Conservation (phyloP, 306 rosid genomes). For the Rosa multiflora region DNA sequence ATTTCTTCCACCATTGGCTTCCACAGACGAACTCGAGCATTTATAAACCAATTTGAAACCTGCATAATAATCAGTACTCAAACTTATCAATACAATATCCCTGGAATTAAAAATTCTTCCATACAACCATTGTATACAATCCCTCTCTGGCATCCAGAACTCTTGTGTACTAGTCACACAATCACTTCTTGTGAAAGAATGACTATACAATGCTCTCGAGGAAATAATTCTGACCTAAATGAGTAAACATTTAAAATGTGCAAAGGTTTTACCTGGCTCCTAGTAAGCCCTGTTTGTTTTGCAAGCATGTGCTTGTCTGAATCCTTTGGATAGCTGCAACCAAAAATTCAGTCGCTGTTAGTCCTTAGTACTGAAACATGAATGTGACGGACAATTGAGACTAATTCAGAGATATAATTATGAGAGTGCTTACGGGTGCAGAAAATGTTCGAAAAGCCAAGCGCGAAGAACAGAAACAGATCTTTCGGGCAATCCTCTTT, state of each 20-base stretch:
- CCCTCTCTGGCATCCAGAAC: not conserved
- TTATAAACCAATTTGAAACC: constrained; percentile 99
- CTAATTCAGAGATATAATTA: not conserved
- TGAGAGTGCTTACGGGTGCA: constrained; percentile 76
- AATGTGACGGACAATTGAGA: constrained; percentile 2
- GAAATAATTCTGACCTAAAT: not conserved
- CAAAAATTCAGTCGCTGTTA: constrained; percentile 20
- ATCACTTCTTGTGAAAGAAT: not conserved
- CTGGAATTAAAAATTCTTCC: not conserved
- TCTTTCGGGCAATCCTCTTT: constrained; percentile 91
- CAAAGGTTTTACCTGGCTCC: constrained; percentile 72
- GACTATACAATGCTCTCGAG: not conserved
- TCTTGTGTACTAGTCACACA: not conserved
- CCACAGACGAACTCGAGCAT: constrained; percentile 96
- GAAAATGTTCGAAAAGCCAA: constrained; percentile 99
- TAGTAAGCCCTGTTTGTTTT: constrained; percentile 91
- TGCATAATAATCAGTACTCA: constrained; percentile 17
- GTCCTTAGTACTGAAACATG: not conserved
- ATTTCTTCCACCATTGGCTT: constrained; percentile 99
- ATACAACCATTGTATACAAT: not conserved
- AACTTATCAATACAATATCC: not conserved
- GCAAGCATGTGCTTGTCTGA: constrained; percentile 96
- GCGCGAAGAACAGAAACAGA: constrained; percentile 97
- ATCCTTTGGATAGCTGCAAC: constrained; percentile 87
- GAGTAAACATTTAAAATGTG: not conserved